Evolutionary conservation across 805 yeast genomes (phyloP).

Genomic region (Groenewaldozyma tartarivorans): DNA sequence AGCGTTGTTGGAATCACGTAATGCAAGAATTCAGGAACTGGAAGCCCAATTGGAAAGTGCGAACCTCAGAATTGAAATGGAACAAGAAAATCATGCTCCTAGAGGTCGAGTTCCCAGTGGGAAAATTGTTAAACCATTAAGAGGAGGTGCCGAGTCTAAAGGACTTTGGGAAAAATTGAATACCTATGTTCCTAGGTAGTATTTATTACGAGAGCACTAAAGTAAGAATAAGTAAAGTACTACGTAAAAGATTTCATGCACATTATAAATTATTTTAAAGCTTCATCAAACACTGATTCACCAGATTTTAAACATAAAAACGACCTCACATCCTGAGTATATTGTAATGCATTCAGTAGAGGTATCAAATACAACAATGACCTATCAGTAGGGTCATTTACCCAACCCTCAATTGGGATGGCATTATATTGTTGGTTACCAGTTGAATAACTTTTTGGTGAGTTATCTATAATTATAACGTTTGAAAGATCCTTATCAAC

Average conservation of each 20-base stretch:
- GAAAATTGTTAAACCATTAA: conserved; percentile 48
- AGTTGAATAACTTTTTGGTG: conserved; percentile 78
- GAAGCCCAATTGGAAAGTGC: conserved; percentile 38
- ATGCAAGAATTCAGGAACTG: conserved; percentile 45
- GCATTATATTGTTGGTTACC: conserved; percentile 68
- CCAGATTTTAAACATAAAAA: conserved; percentile 69
- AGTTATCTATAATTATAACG: conserved; percentile 78
- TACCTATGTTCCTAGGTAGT: conserved; percentile 7
- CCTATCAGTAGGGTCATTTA: conserved; percentile 85
- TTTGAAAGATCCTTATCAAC: conserved; percentile 51
- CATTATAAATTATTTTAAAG: no score
- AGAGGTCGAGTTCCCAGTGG: conserved; percentile 12
- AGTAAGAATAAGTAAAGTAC: neutral
- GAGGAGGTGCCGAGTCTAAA: conserved; percentile 40
- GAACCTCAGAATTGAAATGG: conserved; percentile 38
- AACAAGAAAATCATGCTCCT: conserved; percentile 39
- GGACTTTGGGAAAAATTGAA: conserved; percentile 11
- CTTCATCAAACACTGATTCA: conserved; percentile 47
- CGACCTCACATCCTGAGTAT: conserved; percentile 75
- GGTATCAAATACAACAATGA: conserved; percentile 79
- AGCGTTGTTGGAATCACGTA: conserved; percentile 48
- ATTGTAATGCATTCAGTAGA: conserved; percentile 61
- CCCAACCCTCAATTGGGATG: conserved; percentile 94
- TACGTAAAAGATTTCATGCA: no score
- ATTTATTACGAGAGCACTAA: no score